Conservation (phyloP, 192 early-diverging fungal genomes). For the Backusella westeae region DNA sequence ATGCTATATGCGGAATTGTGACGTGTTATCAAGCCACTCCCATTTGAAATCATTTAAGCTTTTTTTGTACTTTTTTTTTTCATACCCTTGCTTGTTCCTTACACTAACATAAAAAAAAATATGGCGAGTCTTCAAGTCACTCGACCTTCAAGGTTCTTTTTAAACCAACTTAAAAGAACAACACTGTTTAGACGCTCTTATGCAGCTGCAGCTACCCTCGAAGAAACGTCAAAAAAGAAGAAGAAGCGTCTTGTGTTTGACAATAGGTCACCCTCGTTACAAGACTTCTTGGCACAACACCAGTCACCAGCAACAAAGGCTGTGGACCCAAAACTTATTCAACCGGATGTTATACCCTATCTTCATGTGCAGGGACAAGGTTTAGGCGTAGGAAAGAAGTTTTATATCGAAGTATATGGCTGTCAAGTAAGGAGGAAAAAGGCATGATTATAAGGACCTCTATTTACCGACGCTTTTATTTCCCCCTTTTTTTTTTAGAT, state of each 20-base stretch:
- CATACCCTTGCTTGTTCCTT: not conserved
- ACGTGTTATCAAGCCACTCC: not conserved
- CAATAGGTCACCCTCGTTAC: slow-evolving; percentile 44
- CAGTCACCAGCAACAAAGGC: slow-evolving; percentile 6
- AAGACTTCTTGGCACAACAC: slow-evolving; percentile 40
- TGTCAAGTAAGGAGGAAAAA: slow-evolving; percentile 48
- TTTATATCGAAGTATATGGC: slow-evolving; percentile 77
- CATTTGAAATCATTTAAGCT: not conserved
- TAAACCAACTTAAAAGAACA: not conserved
- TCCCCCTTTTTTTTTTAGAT: slow-evolving; percentile 41
- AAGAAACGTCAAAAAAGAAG: not conserved
- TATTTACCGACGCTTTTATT: not conserved
- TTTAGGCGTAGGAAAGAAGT: slow-evolving; percentile 61
- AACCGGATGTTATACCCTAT: slow-evolving; percentile 41
- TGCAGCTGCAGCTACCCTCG: not conserved
- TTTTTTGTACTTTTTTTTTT: not conserved
- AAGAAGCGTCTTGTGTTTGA: slow-evolving; percentile 47
- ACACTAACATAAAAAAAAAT: not conserved
- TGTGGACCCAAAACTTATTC: not conserved
- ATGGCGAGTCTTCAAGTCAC: not conserved
- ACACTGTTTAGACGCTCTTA: not conserved
- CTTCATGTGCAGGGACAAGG: slow-evolving; percentile 34
- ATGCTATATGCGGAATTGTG: not conserved
- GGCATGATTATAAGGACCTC: too few species aligned
- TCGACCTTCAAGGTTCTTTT: not conserved